These are phyloP conservation scores for Aspergillus sp. DNA, from an alignment of 2,329 filamentous ascomycete genomes.

Conservation along the genomic window DNA sequence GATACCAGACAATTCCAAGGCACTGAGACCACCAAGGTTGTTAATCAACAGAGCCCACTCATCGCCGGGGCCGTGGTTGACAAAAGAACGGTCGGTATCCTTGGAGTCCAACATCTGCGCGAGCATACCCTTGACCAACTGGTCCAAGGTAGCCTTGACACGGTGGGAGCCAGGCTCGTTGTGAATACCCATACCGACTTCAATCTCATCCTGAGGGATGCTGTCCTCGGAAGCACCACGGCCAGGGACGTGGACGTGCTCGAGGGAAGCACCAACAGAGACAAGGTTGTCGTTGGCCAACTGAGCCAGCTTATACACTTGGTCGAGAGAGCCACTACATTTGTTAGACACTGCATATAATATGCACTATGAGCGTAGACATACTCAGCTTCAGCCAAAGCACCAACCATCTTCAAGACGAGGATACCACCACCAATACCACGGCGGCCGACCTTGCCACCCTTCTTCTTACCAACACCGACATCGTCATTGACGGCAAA, in stretches of 20 bases:
- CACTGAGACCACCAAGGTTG: constrained; percentile 65
- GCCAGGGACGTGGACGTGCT: constrained; percentile 91
- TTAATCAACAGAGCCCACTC: constrained; percentile 63
- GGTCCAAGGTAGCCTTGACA: constrained; percentile 44
- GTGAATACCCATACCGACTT: constrained; percentile 71
- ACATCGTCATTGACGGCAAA: constrained; percentile 89
- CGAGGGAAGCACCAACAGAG: constrained; percentile 78
- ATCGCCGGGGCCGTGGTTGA: constrained; percentile 53
- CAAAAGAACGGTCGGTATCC: constrained; percentile 61
- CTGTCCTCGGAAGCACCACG: constrained; percentile 54
- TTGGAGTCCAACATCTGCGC: constrained; percentile 57
- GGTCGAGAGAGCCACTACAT: constrained; percentile 51
- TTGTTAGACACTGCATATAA: constrained; percentile 23
- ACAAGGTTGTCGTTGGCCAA: constrained; percentile 71
- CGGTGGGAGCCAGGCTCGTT: constrained; percentile 57
- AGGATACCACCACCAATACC: constrained; percentile 89
- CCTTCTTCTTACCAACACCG: constrained; percentile 73
- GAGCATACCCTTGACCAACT: constrained; percentile 59
- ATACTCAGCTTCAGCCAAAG: constrained; percentile 68
- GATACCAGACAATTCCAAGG: constrained; percentile 63
- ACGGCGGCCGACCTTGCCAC: constrained; percentile 86
- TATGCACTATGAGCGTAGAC: no score
- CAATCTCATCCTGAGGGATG: constrained; percentile 52
- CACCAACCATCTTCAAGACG: constrained; percentile 86
- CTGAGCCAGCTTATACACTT: constrained; percentile 69